Base-by-base conservation (phyloP, 306 rosid species). In the Prunus persica region DNA sequence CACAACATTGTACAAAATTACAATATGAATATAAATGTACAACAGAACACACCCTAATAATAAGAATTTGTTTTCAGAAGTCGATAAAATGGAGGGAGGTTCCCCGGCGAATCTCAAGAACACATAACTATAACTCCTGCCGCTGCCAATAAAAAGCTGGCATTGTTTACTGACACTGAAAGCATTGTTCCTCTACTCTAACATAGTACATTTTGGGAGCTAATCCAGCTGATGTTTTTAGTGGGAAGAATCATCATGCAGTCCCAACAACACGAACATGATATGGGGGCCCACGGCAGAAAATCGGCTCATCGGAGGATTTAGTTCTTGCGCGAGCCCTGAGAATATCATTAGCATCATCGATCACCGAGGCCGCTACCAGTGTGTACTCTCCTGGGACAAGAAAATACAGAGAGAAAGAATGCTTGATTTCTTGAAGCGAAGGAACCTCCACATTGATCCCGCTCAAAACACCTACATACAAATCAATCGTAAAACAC, bases 211-310 rank as follows among this genome's bases (percentile, higher is more conserved):
- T n/a, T 41, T 19, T 27, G 16, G 14, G 49, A 27, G 69, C 30
- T 50, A 38, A 27, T 32, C 72, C 76, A 25, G 38, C 60, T 14
- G 56, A 43, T 54, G 28, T 27, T 10, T 16, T 34, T 25, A 27
- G 27, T 27, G 20, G 65, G 11, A 22, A n/a, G 41, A 45, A 64
- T 43, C 38, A 16, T 82, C 81, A 92, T 2, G 86, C 82, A 71
- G 87, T 87, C 19, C 97, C 98, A 52, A 79, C 83, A 70, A 89
- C 91, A n/a, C 84, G 87, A 52, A 91, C 88, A 55, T 89, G 96
- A 82, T 89, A 95, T 3, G 97, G 97, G 24, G 97, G 98, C 54
- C 99, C 99, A 1, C 96, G 89, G 52, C 97, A 92, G 90, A 95
- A 88, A 56, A 95, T 95, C 2, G 98, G 93, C 83, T 89, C 99